Percentiles rank a stretch among this genome's conserved stretches.
Evolutionary conservation across 2,329 filamentous ascomycete species (phyloP).

Genomic region (Talaromyces atroroseus): DNA sequence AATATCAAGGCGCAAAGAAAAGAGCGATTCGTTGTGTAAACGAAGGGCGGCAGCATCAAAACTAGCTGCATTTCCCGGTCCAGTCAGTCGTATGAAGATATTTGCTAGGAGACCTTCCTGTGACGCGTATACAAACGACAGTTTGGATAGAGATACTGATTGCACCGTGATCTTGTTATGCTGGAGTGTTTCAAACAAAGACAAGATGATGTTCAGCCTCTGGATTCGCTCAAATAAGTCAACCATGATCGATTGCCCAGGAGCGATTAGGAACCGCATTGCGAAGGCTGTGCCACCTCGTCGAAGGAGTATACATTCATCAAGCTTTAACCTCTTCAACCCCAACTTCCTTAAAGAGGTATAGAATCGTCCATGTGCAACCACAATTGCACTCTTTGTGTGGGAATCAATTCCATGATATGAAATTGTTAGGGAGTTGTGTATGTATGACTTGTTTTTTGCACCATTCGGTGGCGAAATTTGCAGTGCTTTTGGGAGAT

Average conservation of each 20-base stretch:
- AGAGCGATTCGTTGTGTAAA: slow-evolving; percentile 22
- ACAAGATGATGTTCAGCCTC: slow-evolving; percentile 33
- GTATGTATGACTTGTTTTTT: slow-evolving; percentile 25
- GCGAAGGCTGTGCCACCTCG: slow-evolving; percentile 31
- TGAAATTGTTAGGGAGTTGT: slow-evolving; percentile 31
- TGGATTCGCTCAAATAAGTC: slow-evolving; percentile 33
- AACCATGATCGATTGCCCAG: slow-evolving; percentile 32
- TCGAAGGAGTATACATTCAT: slow-evolving; percentile 30
- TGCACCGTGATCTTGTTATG: slow-evolving; percentile 27
- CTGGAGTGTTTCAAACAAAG: slow-evolving; percentile 30
- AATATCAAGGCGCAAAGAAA: slow-evolving; percentile 27
- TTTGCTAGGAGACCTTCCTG: slow-evolving; percentile 24
- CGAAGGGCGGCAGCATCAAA: slow-evolving; percentile 20
- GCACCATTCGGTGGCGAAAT: slow-evolving; percentile 24
- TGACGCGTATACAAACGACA: slow-evolving; percentile 32
- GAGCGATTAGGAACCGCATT: slow-evolving; percentile 32
- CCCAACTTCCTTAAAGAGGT: slow-evolving; percentile 23
- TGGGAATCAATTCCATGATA: slow-evolving; percentile 34
- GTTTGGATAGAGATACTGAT: slow-evolving; percentile 30
- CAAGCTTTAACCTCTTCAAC: slow-evolving; percentile 22
- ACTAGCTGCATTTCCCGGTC: slow-evolving; percentile 15
- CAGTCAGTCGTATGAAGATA: slow-evolving; percentile 27
- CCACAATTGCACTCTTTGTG: slow-evolving; percentile 27
- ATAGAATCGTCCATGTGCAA: slow-evolving; percentile 32
- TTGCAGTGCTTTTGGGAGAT: slow-evolving; percentile 27